Percentiles rank a stretch among this genome's conserved stretches.
phyloP scores from a whole-genome alignment of 495 filamentous ascomycete genomes.

The Xylaria flabelliformis region DNA sequence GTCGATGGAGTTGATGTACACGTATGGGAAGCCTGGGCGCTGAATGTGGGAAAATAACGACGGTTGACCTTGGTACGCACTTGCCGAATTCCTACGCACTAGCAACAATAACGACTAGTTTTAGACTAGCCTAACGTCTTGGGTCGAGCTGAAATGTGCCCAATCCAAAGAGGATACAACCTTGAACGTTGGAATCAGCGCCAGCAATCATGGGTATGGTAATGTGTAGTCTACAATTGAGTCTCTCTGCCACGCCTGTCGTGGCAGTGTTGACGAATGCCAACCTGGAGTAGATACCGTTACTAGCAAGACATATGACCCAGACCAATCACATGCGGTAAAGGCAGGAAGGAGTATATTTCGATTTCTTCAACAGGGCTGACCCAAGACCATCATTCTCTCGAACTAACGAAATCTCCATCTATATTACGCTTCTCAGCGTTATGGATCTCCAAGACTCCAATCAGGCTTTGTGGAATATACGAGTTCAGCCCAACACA shows the following conservation, averaged over 20 bases:
- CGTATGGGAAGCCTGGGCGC: neutral
- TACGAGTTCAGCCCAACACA: conserved; percentile 4
- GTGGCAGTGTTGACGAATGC: neutral
- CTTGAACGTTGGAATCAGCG: neutral
- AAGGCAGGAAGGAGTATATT: neutral
- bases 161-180: neutral
- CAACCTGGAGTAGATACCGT: neutral
- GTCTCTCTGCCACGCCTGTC: neutral
- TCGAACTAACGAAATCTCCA: neutral
- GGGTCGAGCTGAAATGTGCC: neutral
- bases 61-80: neutral
- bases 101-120: neutral
- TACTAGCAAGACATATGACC: neutral
- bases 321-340: neutral
- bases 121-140: neutral
- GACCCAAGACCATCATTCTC: neutral
- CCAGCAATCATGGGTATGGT: neutral
- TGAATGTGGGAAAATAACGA: neutral
- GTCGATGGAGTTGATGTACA: neutral
- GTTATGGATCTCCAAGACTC: too few species aligned
- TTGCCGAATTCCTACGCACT: neutral
- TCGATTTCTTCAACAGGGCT: neutral
- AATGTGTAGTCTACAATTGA: neutral
- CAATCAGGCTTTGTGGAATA: neutral
- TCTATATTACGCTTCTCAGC: neutral